Conservation (phyloP, 208 protist species). For the Acanthamoeba culbertsoni region DNA sequence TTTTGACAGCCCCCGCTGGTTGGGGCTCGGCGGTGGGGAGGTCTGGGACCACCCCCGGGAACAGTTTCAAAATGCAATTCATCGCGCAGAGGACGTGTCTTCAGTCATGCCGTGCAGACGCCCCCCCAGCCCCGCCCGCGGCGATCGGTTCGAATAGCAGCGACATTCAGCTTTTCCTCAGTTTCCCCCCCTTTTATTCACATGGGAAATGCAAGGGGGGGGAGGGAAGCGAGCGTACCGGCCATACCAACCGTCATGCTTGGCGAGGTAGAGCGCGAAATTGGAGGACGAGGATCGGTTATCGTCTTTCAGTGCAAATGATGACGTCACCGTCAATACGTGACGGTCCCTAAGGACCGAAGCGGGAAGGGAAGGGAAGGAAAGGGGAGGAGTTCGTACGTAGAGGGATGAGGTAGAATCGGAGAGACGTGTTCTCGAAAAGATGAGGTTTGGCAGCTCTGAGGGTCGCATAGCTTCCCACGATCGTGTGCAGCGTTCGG, state of each 20-base stretch:
- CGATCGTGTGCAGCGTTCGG: background rate
- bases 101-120: too few relatives aligned
- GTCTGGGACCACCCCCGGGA: background rate
- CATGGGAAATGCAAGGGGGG: background rate
- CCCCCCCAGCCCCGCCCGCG: too few relatives aligned
- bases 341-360: too few relatives aligned
- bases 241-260: background rate
- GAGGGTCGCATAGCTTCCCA: background rate
- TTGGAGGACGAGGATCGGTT: background rate
- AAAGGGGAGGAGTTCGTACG: background rate
- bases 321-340: too few relatives aligned
- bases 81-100: background rate
- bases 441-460: background rate
- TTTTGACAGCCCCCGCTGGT: too few relatives aligned
- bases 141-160: too few relatives aligned
- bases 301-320: background rate
- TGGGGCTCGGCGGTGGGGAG: background rate
- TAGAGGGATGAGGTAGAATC: constrained; percentile 8
- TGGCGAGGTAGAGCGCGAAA: background rate
- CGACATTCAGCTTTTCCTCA: too few relatives aligned
- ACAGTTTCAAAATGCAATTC: background rate
- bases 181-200: too few relatives aligned
- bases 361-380: background rate
- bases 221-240: background rate
- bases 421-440: background rate